Base-by-base conservation (phyloP, 805 yeast genomes). In the Suhomyces tanzawaensis region DNA sequence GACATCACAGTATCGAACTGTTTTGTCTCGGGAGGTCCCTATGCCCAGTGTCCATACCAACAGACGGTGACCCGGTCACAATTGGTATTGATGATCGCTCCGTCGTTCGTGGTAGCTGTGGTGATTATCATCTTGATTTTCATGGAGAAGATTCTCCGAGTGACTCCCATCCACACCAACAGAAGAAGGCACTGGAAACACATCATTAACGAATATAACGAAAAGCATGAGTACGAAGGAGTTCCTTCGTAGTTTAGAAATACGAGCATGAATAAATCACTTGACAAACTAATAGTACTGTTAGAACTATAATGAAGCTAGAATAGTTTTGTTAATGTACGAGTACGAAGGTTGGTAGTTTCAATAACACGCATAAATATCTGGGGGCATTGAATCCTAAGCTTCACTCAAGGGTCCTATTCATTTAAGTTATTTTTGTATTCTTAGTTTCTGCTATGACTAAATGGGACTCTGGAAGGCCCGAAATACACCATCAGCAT, bases 1-100 rank as follows among this genome's bases (percentile, higher is more conserved):
- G 86, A 90, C 13, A 71, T 91, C 16, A 75, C 86, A 1, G 79
- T 81, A 15, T 62, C 72, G 3, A 75, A 79, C 38, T 90, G 98
- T 53, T 91, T 93, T 90, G 89, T 89, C 4, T 59, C 76, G 9
- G 96, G 95, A 1, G 96, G 95, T 0, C 77, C 87, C 0, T 70
- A 76, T 44, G 82, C 91, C 0, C 54, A 64, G 22, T 90, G 98
- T 55, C 96, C 97, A 0, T 89, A 89, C 55, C 77, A 75, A 40
- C 66, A 66, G 32, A 71, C 73, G 1, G 69, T 79, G 7, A 68
- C 81, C 4, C 64, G 66, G 22, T 68, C 78, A 36, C 76, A 76
- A 35, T 81, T 86, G 45, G 76, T 77, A 0, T 69, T 74, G 22
- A 73, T 82, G 73, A 62, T 88, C 16, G 74, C 83, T 0, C 89